A percentile compares a stretch with the other conserved stretches of the same genome.
These are phyloP conservation scores for Cardamine resedifolia DNA, from an alignment of 345 rosid species.

Conservation along the genomic window DNA sequence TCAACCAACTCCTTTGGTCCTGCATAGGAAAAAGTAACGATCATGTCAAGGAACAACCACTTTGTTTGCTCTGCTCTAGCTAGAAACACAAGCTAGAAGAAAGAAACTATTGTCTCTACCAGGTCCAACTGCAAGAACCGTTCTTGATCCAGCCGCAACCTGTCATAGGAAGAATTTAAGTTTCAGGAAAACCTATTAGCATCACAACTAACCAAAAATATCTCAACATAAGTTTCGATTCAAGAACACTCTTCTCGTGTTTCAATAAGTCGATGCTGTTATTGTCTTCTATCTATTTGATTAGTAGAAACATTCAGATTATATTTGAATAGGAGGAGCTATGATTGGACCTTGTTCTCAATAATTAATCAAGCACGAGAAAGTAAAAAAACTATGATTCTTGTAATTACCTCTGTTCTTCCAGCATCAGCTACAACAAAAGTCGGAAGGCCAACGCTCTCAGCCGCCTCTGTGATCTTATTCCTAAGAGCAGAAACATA, in stretches of 20 bases:
- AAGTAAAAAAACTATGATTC: background rate
- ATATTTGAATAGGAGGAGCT: background rate
- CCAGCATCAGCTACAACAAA: constrained; percentile 98
- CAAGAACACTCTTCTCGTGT: background rate
- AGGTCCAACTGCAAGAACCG: constrained; percentile 88
- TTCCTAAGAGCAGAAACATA: constrained; percentile 52
- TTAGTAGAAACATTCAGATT: constrained; percentile 1
- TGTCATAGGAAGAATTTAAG: constrained; percentile 33
- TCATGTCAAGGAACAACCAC: background rate
- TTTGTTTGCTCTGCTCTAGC: constrained; percentile 6
- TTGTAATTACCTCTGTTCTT: constrained; percentile 63
- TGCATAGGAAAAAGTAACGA: constrained; percentile 34
- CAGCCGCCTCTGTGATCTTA: constrained; percentile 76
- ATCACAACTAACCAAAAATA: background rate
- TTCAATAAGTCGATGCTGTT: background rate
- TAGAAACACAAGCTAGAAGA: background rate
- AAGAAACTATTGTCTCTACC: constrained; percentile 43
- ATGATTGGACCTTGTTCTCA: background rate
- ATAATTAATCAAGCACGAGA: background rate
- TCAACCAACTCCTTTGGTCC: constrained; percentile 70
- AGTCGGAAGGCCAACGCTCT: constrained; percentile 76
- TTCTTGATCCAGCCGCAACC: constrained; percentile 87
- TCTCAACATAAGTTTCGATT: background rate
- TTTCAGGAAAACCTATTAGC: background rate
- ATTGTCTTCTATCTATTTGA: background rate